Conservation (phyloP, 2,329 filamentous ascomycete genomes). For the Tolypocladium guangdongense region DNA sequence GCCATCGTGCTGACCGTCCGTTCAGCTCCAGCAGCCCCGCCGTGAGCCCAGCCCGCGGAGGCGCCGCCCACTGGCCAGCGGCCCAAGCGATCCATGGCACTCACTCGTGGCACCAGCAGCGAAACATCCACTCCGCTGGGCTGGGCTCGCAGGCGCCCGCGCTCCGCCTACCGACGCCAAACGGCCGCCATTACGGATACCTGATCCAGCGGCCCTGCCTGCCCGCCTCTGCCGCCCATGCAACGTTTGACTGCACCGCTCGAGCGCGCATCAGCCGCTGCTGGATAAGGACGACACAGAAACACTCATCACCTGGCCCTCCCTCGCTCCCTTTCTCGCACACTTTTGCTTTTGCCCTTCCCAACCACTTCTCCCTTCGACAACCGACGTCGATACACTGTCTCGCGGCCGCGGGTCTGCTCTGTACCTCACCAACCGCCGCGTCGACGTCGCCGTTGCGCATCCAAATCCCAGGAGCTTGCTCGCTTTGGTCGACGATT, state of each 20-base stretch:
- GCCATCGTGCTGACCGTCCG: too few relatives aligned
- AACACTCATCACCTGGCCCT: neutral
- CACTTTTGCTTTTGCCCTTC: neutral
- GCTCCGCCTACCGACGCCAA: neutral
- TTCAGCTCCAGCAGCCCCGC: too few relatives aligned
- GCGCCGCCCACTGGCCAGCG: neutral
- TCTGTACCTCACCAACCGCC: too few relatives aligned
- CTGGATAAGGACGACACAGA: neutral
- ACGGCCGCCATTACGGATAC: neutral
- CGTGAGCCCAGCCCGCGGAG: too few relatives aligned
- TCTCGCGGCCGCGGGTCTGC: neutral
- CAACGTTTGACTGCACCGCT: neutral
- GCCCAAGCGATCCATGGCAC: neutral
- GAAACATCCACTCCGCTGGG: neutral
- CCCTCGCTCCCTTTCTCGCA: conserved; percentile 4
- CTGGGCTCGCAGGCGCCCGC: neutral
- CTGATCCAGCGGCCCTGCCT: neutral
- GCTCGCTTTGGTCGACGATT: too few relatives aligned
- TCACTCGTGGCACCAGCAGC: neutral
- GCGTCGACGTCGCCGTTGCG: neutral
- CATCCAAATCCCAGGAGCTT: neutral
- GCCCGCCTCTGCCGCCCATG: neutral
- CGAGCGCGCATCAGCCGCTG: neutral
- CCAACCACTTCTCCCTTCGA: neutral
- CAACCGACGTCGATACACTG: neutral